phyloP scores from a whole-genome alignment of 345 rosid species.

The Salix koriyanagi region DNA sequence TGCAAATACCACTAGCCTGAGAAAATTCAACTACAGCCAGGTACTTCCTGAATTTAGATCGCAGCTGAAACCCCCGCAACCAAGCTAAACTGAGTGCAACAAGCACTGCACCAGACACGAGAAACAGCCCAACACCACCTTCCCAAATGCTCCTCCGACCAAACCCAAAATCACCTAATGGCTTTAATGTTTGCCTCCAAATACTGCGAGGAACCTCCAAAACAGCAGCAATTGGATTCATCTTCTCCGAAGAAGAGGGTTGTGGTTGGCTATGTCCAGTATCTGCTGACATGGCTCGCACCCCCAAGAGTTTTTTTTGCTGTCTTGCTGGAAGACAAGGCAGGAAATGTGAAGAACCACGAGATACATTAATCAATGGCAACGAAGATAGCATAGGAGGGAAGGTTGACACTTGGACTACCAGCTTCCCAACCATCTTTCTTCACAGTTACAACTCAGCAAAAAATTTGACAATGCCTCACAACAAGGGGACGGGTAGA shows the following conservation, averaged over 20 bases:
- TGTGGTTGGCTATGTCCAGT: conserved; percentile 44
- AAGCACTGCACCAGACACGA: conserved; percentile 80
- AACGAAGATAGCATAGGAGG: conserved; percentile 35
- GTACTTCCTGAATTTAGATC: conserved; percentile 80
- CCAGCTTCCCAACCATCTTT: conserved; percentile 47
- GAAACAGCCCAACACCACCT: conserved; percentile 97
- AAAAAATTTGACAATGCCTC: neutral
- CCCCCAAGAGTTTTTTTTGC: conserved; percentile 23
- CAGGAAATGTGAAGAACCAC: conserved; percentile 30
- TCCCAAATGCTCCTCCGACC: conserved; percentile 93
- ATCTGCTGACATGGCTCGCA: conserved; percentile 57
- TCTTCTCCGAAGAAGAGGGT: conserved; percentile 36
- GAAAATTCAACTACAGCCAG: conserved; percentile 72
- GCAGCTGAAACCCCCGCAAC: conserved; percentile 78
- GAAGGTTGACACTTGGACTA: conserved; percentile 41
- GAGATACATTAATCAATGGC: conserved; percentile 27
- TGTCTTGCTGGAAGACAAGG: conserved; percentile 56
- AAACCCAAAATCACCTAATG: conserved; percentile 86
- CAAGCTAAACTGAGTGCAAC: conserved; percentile 87
- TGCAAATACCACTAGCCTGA: conserved; percentile 83
- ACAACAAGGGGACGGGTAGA: neutral
- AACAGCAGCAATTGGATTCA: conserved; percentile 53
- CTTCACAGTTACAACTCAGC: conserved; percentile 8
- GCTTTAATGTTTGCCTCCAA: conserved; percentile 81
- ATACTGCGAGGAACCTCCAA: conserved; percentile 62